Base-by-base conservation (phyloP, 225 moss, liverwort and hornwort genomes). In the Lunularia cruciata region DNA sequence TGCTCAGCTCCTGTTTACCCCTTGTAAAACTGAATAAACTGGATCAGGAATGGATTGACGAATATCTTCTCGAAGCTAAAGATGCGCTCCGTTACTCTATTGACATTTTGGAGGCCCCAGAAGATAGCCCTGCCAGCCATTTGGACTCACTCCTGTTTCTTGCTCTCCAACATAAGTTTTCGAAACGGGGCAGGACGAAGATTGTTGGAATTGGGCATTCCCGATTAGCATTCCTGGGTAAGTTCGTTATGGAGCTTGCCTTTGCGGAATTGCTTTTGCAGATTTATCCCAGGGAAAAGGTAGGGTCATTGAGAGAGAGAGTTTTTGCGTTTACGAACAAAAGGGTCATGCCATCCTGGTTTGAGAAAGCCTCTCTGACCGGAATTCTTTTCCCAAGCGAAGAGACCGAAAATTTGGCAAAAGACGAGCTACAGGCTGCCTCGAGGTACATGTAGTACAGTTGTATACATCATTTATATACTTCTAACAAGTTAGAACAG, bases 401-500 rank as follows among this genome's bases (percentile, higher is more conserved):
- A 33, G 86, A 89, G 45, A 72, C 83, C 39, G 79, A 88, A 43
- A 0, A 16, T n/a, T 33, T 91, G 38, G 81, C 69, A 70, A 81
- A 84, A 78, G 78, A 43, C 28, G 86, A 87, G 10, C 87, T 85
- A 61, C 43, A 86, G 64, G 38, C 75, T 37, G 84, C 86, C 42
- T 75, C 76, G 78, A 98, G 90, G 96, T 98, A 81, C 83, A 18
- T n/a, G n/a, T n/a, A n/a, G n/a, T n/a, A n/a, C n/a, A n/a, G n/a
- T n/a, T n/a, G n/a, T n/a, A n/a, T n/a, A n/a, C n/a, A n/a, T n/a
- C n/a, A n/a, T n/a, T n/a, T n/a, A n/a, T n/a, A n/a, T n/a, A n/a
- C n/a, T n/a, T n/a, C n/a, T n/a, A n/a, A n/a, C n/a, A n/a, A n/a
- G n/a, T n/a, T n/a, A n/a, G n/a, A n/a, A n/a, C n/a, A n/a, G n/a